phyloP scores from a whole-genome alignment of 805 yeast genomes.

The Wickerhamiella spandovensis region DNA sequence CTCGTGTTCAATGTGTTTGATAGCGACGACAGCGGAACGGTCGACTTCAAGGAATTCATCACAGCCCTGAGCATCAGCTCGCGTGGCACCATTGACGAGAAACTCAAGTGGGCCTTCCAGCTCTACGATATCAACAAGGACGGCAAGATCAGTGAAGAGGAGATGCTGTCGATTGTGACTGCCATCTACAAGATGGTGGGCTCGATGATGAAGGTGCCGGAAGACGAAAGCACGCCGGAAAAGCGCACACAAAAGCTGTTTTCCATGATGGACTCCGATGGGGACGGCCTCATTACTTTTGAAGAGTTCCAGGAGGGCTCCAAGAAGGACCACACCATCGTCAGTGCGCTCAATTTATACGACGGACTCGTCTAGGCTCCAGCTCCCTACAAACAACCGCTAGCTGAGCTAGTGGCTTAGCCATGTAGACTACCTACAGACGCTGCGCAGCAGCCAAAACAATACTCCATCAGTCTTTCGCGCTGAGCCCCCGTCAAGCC shows the following conservation, averaged over 20 bases:
- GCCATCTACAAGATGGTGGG: conserved; percentile 95
- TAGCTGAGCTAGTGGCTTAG: too few relatives aligned
- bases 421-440: too few relatives aligned
- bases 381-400: too few relatives aligned
- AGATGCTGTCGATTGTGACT: conserved; percentile 63
- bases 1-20: conserved; percentile 85
- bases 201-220: conserved; percentile 75
- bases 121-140: conserved; percentile 72
- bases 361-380: conserved; percentile 53
- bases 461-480: too few relatives aligned
- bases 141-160: conserved; percentile 63
- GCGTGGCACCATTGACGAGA: conserved; percentile 74
- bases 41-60: conserved; percentile 88
- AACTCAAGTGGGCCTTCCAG: conserved; percentile 78
- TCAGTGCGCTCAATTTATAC: conserved; percentile 63
- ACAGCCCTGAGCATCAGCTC: conserved; percentile 76
- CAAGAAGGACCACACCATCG: conserved; percentile 63
- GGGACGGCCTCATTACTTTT: conserved; percentile 54
- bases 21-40: conserved; percentile 59
- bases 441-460: too few relatives aligned
- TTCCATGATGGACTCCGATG: conserved; percentile 53
- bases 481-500: too few relatives aligned
- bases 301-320: conserved; percentile 78
- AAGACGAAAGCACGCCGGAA: conserved; percentile 88
- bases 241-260: conserved; percentile 73